Evolutionary conservation across 2,329 filamentous ascomycete genomes (phyloP), one percentile per base, ranked within the genome.

Genomic region (Fusarium papillatum): DNA sequence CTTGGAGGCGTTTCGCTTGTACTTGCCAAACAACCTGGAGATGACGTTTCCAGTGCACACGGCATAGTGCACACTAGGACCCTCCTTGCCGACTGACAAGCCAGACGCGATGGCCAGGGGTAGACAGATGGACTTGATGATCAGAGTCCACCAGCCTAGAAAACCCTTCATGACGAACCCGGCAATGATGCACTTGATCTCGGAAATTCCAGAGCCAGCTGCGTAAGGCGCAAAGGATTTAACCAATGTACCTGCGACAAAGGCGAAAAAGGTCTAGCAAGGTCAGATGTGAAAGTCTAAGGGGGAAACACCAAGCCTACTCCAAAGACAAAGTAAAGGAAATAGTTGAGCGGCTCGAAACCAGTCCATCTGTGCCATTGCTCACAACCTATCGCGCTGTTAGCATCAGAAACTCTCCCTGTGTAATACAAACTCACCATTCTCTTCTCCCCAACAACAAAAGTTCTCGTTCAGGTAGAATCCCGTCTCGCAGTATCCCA

Each of bases 151-250:
- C 79, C 93, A 93, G 24, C 96, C 95, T 19, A 99, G 89, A 81
- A 99, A 99, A 0, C 96, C 97, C 85, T 98, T 98, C 97, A 99
- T 99, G 62, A 98, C 95, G 82, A 99, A 99, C 5, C 97, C 97
- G 7, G 96, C 97, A 81, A 99, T 98, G 82, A 99, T 98, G 85
- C 95, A 98, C 85, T 99, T 99, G 89, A 99, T 99, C 86, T 99
- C 97, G 16, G 95, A 98, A 70, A 99, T 99, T 48, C 97, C 97
- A 16, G 95, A 98, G 19, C 97, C 97, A 39, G 97, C 97, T 14
- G 97, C 97, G 83, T 99, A 99, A 0, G 97, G 97, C 7, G 97
- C 96, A 84, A 97, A 98, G 1, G 92, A 92, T 82, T 95, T 97
- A 81, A 99, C 97, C 48, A 99, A 88, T 43, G 90, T 92, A 1